Evolutionary conservation across 495 filamentous ascomycete species (phyloP).

Genomic region (Cercophora samala): DNA sequence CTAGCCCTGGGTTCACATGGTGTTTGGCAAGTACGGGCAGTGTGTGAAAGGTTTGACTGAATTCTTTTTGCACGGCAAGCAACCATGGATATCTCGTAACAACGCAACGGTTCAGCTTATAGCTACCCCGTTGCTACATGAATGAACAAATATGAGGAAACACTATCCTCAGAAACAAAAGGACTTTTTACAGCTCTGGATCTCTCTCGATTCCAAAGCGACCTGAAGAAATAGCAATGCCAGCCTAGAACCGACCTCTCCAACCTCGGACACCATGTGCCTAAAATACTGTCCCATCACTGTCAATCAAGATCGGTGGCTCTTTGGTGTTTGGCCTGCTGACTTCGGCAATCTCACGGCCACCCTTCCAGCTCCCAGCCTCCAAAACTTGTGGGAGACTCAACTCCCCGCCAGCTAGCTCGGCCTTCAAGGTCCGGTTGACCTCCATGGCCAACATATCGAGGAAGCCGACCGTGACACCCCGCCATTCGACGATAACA

Average conservation of each 20-base stretch:
- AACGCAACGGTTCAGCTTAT: not conserved
- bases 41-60: not conserved
- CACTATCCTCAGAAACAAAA: not conserved
- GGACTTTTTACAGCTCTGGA: not conserved
- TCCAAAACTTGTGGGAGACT: slow-evolving; percentile 77
- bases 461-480: slow-evolving; percentile 78
- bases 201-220: not conserved
- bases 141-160: not conserved
- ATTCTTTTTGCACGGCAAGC: not conserved
- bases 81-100: not conserved
- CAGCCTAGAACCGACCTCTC: not conserved
- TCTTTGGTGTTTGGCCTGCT: slow-evolving; percentile 95
- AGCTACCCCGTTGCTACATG: not conserved
- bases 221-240: not conserved
- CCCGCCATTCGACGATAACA: slow-evolving; percentile 85
- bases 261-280: not conserved
- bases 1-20: not conserved
- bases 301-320: slow-evolving; percentile 93
- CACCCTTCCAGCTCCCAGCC: slow-evolving; percentile 96
- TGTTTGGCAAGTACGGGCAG: not conserved
- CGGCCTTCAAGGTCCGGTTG: slow-evolving; percentile 55
- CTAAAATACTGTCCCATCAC: slow-evolving; percentile 92
- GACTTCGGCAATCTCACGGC: slow-evolving; percentile 92
- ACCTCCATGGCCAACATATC: slow-evolving; percentile 71
- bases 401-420: slow-evolving; percentile 55